A percentile compares a stretch with the other conserved stretches of the same genome.
Evolutionary conservation across 2,329 filamentous ascomycete genomes (phyloP).

Genomic region (Aspergillus jensenii): DNA sequence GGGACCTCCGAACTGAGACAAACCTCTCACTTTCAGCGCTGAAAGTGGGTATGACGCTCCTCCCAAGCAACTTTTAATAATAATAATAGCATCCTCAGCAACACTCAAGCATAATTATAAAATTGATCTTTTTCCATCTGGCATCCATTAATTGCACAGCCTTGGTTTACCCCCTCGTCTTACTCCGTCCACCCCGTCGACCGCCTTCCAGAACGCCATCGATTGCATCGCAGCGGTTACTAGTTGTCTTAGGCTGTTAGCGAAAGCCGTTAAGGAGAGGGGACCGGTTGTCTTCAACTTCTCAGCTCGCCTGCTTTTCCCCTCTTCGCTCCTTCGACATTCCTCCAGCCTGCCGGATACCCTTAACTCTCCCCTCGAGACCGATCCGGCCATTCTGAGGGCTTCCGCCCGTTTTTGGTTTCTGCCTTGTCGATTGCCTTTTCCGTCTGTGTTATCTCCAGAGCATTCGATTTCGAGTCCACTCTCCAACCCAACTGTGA

Average conservation of each 20-base stretch:
- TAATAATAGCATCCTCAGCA: not conserved
- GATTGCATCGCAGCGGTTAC: not conserved
- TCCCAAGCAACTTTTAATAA: constrained; percentile 2
- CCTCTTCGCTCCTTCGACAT: not conserved
- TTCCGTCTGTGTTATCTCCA: constrained; percentile 11
- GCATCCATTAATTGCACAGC: constrained; percentile 18
- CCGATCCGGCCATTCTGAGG: constrained; percentile 1
- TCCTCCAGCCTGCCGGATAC: constrained; percentile 1
- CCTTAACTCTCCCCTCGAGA: constrained; percentile 1
- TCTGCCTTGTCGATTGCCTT: constrained; percentile 13
- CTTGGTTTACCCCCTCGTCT: constrained; percentile 14
- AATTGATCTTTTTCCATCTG: not conserved
- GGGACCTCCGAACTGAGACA: constrained; percentile 23
- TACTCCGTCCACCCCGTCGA: constrained; percentile 15
- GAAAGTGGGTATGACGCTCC: constrained; percentile 15
- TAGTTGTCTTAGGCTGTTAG: constrained; percentile 5
- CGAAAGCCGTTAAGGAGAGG: constrained; percentile 19
- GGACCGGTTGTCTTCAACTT: constrained; percentile 4
- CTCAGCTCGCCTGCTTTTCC: constrained; percentile 6
- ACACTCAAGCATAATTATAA: not conserved
- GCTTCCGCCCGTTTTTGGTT: constrained; percentile 12
- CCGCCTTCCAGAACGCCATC: constrained; percentile 26
- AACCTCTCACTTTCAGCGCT: constrained; percentile 19
- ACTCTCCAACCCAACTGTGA: constrained; percentile 10
- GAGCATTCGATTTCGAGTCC: constrained; percentile 5